Base-by-base conservation (phyloP, 495 filamentous ascomycete genomes). In the Polyplosphaeria fusca region DNA sequence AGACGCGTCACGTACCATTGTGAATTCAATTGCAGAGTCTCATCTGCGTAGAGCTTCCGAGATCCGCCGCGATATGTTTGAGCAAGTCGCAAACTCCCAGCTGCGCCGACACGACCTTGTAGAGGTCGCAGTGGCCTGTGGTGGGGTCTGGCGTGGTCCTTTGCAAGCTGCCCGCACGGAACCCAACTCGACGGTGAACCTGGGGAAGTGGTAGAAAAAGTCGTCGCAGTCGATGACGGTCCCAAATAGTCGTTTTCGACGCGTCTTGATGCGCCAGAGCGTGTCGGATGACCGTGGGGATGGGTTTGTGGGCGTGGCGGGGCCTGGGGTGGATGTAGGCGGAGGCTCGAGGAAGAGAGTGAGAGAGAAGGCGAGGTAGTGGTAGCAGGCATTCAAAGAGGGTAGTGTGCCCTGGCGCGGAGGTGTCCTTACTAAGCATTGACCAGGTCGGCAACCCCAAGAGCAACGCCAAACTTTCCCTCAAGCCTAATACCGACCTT, bases 1-100 rank as follows among this genome's bases (percentile, higher is more conserved):
- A 39, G 57, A 57, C 57, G 55, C 51, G 61, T 60, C 35, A 40
- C 64, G 26, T 70, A 74, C 73, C 73, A 74, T 77, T 32, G 75
- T 61, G 62, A 4, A 23, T 37, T 25, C 11, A 53, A 27, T 5
- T 5, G 5, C 38, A n/a, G 32, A 37, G 20, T 51, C 26, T 65
- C 57, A 61, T 61, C 37, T 38, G 45, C 50, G n/a, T n/a, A n/a
- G n/a, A 47, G 48, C 20, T 47, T n/a, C 23, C 16, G 23, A 3
- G 13, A 32, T 24, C 28, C 26, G 30, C 19, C 19, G 20, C n/a
- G n/a, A n/a, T n/a, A n/a, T n/a, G n/a, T n/a, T n/a, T n/a, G n/a
- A n/a, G n/a, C n/a, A n/a, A n/a, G n/a, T n/a, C n/a, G n/a, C n/a
- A n/a, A n/a, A n/a, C n/a, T n/a, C n/a, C n/a, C n/a, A n/a, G n/a